These are phyloP conservation scores for Fusarium compactum DNA, from an alignment of 2,329 filamentous ascomycete species.

Conservation along the genomic window DNA sequence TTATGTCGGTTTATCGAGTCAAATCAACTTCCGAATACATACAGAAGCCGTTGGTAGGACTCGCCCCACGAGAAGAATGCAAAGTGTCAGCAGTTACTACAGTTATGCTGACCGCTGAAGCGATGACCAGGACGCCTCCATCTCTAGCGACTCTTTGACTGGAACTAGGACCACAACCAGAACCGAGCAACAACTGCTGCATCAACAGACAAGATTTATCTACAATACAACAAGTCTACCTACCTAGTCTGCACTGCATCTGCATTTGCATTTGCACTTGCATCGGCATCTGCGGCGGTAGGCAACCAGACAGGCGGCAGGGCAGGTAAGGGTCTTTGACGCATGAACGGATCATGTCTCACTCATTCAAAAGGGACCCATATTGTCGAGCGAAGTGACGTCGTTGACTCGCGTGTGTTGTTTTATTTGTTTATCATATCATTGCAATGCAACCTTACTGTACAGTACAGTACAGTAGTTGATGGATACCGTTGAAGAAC, in stretches of 20 bases:
- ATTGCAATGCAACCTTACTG: slow-evolving; percentile 1
- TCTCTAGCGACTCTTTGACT: not conserved
- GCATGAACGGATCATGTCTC: slow-evolving; percentile 24
- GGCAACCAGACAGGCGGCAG: not conserved
- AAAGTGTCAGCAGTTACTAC: not conserved
- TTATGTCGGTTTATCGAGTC: not conserved
- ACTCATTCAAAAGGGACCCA: slow-evolving; percentile 18
- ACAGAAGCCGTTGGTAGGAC: slow-evolving; percentile 8
- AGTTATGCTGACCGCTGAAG: slow-evolving; percentile 14
- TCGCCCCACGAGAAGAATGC: slow-evolving; percentile 35
- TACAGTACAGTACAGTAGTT: not conserved
- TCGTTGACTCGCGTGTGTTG: slow-evolving; percentile 27
- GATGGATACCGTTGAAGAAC: not conserved
- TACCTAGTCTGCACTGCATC: not conserved
- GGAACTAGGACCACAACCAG: not conserved
- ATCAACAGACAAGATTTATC: not conserved
- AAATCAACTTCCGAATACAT: not conserved
- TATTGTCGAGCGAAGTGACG: slow-evolving; percentile 30
- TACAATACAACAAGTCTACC: not conserved
- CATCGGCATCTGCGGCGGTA: not conserved
- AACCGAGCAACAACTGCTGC: not conserved
- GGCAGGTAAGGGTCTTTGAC: slow-evolving; percentile 4
- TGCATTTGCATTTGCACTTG: not conserved
- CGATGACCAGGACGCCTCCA: not conserved
- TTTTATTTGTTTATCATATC: slow-evolving; percentile 7